These are phyloP conservation scores for Acanthamoeba castellanii DNA, from an alignment of 208 protist species.

Conservation along the genomic window DNA sequence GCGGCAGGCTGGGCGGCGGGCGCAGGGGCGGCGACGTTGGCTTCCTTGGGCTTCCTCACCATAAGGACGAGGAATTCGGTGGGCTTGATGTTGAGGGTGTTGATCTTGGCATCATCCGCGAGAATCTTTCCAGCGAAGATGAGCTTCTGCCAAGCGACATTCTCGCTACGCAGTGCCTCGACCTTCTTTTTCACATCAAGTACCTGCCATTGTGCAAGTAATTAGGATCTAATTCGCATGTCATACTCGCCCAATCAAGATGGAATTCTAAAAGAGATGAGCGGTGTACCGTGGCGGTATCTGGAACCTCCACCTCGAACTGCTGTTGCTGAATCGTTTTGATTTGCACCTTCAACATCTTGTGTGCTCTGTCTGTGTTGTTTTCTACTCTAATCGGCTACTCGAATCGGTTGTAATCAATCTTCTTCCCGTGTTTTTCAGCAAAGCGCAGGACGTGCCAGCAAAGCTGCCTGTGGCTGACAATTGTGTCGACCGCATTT, in stretches of 20 bases:
- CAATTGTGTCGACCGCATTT: background rate
- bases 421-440: slow-evolving; percentile 16
- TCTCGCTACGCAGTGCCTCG: background rate
- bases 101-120: slow-evolving; percentile 25
- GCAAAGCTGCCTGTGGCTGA: background rate
- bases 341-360: slow-evolving; percentile 46
- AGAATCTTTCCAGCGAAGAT: slow-evolving; percentile 71
- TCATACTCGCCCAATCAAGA: background rate
- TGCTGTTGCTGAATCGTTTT: slow-evolving; percentile 61
- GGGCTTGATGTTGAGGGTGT: slow-evolving; percentile 56
- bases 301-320: slow-evolving; percentile 44
- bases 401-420: background rate
- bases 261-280: background rate
- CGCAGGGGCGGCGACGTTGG: slow-evolving; percentile 33
- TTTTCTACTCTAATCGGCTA: background rate
- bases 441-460: background rate
- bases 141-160: slow-evolving; percentile 63
- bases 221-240: background rate
- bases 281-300: slow-evolving; percentile 4
- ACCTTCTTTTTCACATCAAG: slow-evolving; percentile 65
- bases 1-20: slow-evolving; percentile 69
- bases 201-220: background rate
- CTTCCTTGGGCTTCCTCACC: slow-evolving; percentile 67
- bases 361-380: background rate
- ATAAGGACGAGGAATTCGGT: slow-evolving; percentile 76